Conservation (phyloP, 2,329 filamentous ascomycete genomes). For the Ceratocystis albifundus region DNA sequence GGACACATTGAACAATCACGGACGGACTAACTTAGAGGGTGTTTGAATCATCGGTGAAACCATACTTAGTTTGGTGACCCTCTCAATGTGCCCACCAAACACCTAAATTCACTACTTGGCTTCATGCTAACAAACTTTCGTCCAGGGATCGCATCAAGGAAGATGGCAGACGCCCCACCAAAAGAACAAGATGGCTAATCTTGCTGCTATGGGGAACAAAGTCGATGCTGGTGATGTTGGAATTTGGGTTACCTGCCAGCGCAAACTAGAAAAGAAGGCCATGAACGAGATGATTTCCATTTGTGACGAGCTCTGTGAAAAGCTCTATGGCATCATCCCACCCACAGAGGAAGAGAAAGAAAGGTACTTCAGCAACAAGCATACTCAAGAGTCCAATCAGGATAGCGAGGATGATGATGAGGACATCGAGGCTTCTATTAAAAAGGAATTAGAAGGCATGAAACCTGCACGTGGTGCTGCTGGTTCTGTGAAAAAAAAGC, state of each 20-base stretch:
- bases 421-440: conserved; percentile 65
- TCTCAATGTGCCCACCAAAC: neutral
- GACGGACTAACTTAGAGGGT: too few relatives aligned
- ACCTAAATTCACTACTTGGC: too few relatives aligned
- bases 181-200: conserved; percentile 37
- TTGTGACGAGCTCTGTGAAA: conserved; percentile 57
- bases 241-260: conserved; percentile 67
- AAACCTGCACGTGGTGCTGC: conserved; percentile 31
- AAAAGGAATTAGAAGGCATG: conserved; percentile 57
- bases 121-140: too few relatives aligned
- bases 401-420: conserved; percentile 34
- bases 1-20: conserved; percentile 1
- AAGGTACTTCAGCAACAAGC: conserved; percentile 16
- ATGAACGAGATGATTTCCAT: conserved; percentile 54
- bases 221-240: conserved; percentile 59
- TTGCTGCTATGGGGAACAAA: conserved; percentile 34
- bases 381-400: conserved; percentile 25
- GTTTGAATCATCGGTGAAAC: neutral
- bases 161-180: conserved; percentile 54
- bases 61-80: neutral
- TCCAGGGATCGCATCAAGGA: conserved; percentile 30
- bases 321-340: conserved; percentile 43
- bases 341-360: conserved; percentile 29
- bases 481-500: conserved; percentile 25
- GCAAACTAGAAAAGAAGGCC: conserved; percentile 58